Evolutionary conservation across 495 filamentous ascomycete species (phyloP).

Genomic region (Clohesyomyces aquaticus): DNA sequence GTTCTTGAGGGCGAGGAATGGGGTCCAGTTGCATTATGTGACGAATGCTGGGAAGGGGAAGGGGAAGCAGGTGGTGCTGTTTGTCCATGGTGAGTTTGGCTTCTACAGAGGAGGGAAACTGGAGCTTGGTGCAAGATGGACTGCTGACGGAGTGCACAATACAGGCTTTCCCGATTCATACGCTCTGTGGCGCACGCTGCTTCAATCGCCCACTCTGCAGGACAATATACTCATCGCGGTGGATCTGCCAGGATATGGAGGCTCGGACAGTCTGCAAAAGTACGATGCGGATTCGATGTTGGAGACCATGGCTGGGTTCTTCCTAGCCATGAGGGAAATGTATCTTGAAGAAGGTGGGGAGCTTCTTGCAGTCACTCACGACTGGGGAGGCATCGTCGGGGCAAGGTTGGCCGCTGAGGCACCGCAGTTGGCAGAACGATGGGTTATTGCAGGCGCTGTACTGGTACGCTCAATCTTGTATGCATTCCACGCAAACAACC

Average conservation of each 20-base stretch:
- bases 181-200: constrained; percentile 55
- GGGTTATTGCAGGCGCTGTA: constrained; percentile 56
- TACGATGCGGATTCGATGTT: constrained; percentile 57
- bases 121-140: too few species aligned
- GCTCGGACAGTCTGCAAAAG: constrained; percentile 52
- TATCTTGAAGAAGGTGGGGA: constrained; percentile 47
- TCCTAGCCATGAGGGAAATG: constrained; percentile 52
- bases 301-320: constrained; percentile 56
- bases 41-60: constrained; percentile 31
- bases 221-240: constrained; percentile 54
- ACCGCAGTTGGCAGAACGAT: constrained; percentile 56
- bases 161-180: constrained; percentile 61
- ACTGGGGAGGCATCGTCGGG: constrained; percentile 60
- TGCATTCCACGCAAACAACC: background rate
- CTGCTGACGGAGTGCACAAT: constrained; percentile 2
- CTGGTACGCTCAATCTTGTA: constrained; percentile 49
- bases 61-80: constrained; percentile 54
- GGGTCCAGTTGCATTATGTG: constrained; percentile 59
- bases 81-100: constrained; percentile 53
- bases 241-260: constrained; percentile 62
- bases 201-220: constrained; percentile 44
- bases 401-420: constrained; percentile 61
- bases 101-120: too few species aligned
- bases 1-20: constrained; percentile 53
- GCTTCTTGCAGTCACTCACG: constrained; percentile 58